Base-by-base conservation (phyloP, 2,329 filamentous ascomycete genomes). In the Hypomyces rosellus region DNA sequence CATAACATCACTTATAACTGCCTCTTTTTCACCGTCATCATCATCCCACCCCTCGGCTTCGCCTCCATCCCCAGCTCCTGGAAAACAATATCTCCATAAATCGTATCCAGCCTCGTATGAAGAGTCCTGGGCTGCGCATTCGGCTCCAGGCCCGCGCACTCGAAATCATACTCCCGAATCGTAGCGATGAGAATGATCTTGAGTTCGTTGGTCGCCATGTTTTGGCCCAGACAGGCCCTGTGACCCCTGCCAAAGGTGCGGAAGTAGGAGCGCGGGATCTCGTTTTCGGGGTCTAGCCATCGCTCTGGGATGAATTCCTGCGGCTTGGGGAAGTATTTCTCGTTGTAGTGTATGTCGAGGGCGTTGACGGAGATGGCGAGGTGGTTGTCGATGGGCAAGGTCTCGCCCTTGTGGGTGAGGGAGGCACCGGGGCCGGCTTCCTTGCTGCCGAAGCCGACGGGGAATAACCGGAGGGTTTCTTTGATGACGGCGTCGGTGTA, bases 401-500 rank as follows among this genome's bases (percentile, higher is more conserved):
- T 51, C 20, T 65, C 57, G 7, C 71, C 72, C 1, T 69, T 62
- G 25, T 75, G 64, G 25, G 63, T 67, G 49, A 71, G 54, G 13
- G 65, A 66, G 51, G 64, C 62, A 20, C 65, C 64, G 4, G 50
- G 16, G 5, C 39, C 20, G 5, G 65, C 68, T 3, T 55, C 48
- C n/a, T 74, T 67, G 13, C 72, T 61, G 1, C 69, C 67, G 25
- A 67, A 68, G 61, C 53, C 74, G 1, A 76, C 69, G 0, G 78
- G 76, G 51, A 73, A 77, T 14, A 81, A 56, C 2, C 78, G 70
- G 1, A 82, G 65, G 0, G 71, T 65, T 59, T 84, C 80, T 51
- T 78, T 78, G 50, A 80, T 70, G 5, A 80, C 70, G n/a, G 75
- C 77, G 3, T 65, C 66, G 1, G 76, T 77, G 56, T 79, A 82